Base-by-base conservation (phyloP, 371 early-diverging fungal species). In the Batrachochytrium dendrobatidis region DNA sequence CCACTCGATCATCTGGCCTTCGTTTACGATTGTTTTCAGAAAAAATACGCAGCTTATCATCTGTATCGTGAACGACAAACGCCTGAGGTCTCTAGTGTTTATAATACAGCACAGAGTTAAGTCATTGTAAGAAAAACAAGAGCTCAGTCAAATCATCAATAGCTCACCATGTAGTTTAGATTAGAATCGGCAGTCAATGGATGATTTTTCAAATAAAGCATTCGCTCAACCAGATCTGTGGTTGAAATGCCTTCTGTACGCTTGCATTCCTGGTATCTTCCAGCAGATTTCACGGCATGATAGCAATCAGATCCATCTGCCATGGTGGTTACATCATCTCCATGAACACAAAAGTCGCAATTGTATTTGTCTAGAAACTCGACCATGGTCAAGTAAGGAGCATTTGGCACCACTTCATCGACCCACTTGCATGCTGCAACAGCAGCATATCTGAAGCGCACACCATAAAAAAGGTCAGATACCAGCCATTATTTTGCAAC, bases 401-500 rank as follows among this genome's bases (percentile, higher is more conserved):
- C 95, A 60, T 95, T 77, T 53, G 76, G 80, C 17, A 94, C 94
- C 1, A 97, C 90, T 63, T 89, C 83, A 70, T 97, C 96, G 0
- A 84, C 95, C 95, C 96, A 97, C 68, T 93, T 95, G 81, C 98
- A 97, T 7, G 90, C 92, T 30, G 85, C 87, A 1, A 96, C 92
- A 31, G 94, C 90, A 25, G 89, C 93, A 69, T 92, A 92, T 59
- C 93, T 87, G 56, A n/a, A 28, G 29, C 25, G 49, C 8, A 15
- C 49, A 15, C 25, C 12, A 12, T 15, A 22, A 49, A 28, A 28
- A 0, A 28, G 49, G 25, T 0, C 25, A 12, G 22, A 7, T 7
- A 28, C 49, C 22, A 12, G 49, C 49, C 7, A 15, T 7, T 28
- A 28, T 15, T 7, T 22, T n/a, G 53, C 22, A 51, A 39, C 15